Base-by-base conservation (phyloP, 1,284 basidiomycete genomes). In the Ustilago curta region DNA sequence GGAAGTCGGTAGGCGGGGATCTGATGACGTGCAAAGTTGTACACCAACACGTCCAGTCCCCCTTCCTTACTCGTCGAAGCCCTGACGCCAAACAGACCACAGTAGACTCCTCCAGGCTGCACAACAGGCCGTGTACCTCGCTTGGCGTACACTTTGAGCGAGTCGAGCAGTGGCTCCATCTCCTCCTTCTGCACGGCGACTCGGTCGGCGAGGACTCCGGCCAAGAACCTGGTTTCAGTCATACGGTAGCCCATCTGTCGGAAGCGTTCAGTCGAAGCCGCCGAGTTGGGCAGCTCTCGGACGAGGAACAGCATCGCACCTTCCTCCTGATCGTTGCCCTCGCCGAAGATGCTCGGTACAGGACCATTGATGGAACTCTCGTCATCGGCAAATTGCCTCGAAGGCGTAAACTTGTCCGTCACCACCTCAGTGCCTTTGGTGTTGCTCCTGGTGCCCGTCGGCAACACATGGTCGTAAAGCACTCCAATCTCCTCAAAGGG, bases 401-500 rank as follows among this genome's bases (percentile, higher is more conserved):
- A 63, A 16, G 71, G 67, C 2, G 63, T 66, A 32, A 69, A 75
- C 62, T 72, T 69, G 60, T 73, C 73, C 8, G 59, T 31, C 31
- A 61, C 29, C 56, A 21, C 32, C 48, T 19, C 52, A 2, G 12
- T 5, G 4, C 12, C 35, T 16, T 37, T 45, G 27, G 52, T 57
- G 40, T 51, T 62, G 9, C 62, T 44, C 23, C 69, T 73, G 3
- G 86, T 87, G 40, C 87, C 87, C 19, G 87, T 88, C 7, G 86
- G 86, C 25, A 87, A 78, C 21, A 87, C 86, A 54, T 86, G 86
- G 77, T 88, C 87, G 76, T 88, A 87, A 64, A 95, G 86, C 32
- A 88, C 88, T 4, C 94, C 94, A 92, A 76, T 72, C 53, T 85
- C 82, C 67, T 87, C 85, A 52, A 88, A 82, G 0, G 87, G 85